Percentiles rank a stretch among this genome's conserved stretches.
phyloP scores from a whole-genome alignment of 306 rosid species.

The Vigna nakashimae region DNA sequence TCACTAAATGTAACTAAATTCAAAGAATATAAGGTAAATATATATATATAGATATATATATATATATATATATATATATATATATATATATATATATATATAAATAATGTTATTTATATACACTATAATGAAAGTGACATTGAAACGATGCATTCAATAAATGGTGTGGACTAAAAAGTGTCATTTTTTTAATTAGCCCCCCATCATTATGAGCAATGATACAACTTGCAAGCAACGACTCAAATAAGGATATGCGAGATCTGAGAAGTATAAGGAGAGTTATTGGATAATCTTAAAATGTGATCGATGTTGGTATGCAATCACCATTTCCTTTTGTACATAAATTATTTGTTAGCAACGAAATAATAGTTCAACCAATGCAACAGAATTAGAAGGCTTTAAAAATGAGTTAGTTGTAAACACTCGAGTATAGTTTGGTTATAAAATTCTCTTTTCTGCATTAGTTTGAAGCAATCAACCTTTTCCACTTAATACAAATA shows the following conservation, averaged over 20 bases:
- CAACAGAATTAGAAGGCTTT: constrained; percentile 36
- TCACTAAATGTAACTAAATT: not conserved
- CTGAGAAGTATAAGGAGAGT: not conserved
- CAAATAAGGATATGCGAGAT: constrained; percentile 12
- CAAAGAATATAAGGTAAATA: not conserved
- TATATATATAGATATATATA: no score
- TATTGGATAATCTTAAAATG: not conserved
- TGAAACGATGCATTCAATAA: constrained; percentile 5
- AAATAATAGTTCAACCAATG: constrained; percentile 40
- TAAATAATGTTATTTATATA: not conserved
- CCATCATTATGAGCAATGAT: constrained; percentile 21
- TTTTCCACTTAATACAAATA: not conserved
- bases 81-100: not conserved
- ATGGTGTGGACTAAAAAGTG: constrained; percentile 15
- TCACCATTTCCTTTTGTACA: constrained; percentile 5
- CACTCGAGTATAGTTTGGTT: constrained; percentile 24
- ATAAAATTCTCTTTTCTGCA: not conserved
- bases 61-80: no score
- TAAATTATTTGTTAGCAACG: constrained; percentile 6
- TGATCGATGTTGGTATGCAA: constrained; percentile 13
- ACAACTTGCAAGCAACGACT: constrained; percentile 16
- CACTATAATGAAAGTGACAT: constrained; percentile 21
- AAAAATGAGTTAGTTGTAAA: constrained; percentile 30
- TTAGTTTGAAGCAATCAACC: constrained; percentile 3
- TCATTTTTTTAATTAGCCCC: not conserved